Percentiles rank a stretch among this genome's conserved stretches.
phyloP scores from a whole-genome alignment of 2,329 filamentous ascomycete species.

The Claviceps quebecensis region DNA sequence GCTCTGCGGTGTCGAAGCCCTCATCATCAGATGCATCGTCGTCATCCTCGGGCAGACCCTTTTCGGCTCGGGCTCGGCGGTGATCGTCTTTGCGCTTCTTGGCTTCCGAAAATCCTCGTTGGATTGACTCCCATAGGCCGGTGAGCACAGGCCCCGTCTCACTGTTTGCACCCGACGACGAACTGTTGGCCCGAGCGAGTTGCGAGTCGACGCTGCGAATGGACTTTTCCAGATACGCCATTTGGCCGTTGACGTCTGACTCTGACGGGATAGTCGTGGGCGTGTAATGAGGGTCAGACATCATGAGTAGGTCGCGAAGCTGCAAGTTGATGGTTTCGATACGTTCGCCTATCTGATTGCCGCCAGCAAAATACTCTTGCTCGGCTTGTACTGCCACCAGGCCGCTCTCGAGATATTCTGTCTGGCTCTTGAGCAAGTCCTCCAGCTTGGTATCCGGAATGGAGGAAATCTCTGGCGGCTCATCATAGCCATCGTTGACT shows the following conservation, averaged over 20 bases:
- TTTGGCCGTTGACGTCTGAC: conserved; percentile 49
- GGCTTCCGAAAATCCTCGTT: conserved; percentile 35
- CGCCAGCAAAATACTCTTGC: conserved; percentile 27
- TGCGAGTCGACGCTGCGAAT: conserved; percentile 36
- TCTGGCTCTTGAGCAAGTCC: conserved; percentile 38
- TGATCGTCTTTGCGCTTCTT: conserved; percentile 40
- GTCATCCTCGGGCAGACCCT: conserved; percentile 39
- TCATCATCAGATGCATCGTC: conserved; percentile 51
- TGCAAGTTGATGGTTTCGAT: conserved; percentile 50
- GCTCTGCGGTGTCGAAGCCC: conserved; percentile 39
- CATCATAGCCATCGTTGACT: conserved; percentile 31
- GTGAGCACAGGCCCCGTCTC: conserved; percentile 43
- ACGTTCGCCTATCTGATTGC: conserved; percentile 32
- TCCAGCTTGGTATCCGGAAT: conserved; percentile 24
- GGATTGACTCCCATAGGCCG: conserved; percentile 44
- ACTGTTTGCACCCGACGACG: conserved; percentile 22
- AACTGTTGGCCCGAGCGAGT: conserved; percentile 21
- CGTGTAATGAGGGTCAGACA: conserved; percentile 33
- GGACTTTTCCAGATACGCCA: conserved; percentile 51
- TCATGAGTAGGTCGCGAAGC: conserved; percentile 43
- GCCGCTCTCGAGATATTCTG: conserved; percentile 58
- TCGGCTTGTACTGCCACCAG: conserved; percentile 47
- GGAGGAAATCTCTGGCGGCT: conserved; percentile 23
- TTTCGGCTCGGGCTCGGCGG: conserved; percentile 36
- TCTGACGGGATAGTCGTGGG: conserved; percentile 44